Conservation (phyloP, 352 stramenopile genomes). For the Globisporangium radiosum region DNA sequence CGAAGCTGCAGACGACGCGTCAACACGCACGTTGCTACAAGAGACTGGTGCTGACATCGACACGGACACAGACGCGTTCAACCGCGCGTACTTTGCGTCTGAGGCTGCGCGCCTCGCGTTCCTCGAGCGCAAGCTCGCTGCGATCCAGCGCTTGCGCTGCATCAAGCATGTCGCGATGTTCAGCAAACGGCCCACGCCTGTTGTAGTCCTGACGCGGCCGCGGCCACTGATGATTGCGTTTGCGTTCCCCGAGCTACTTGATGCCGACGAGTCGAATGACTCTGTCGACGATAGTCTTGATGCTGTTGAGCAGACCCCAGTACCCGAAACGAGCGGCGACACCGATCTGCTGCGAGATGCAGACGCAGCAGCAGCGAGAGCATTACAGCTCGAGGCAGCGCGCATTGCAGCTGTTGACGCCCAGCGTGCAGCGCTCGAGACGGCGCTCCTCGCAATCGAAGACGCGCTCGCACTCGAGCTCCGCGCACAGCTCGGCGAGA, state of each 20-base stretch:
- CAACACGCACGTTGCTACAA: slow-evolving; percentile 29
- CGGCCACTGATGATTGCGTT: slow-evolving; percentile 25
- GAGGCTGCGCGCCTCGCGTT: slow-evolving; percentile 32
- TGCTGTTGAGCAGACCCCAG: neutral
- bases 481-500: slow-evolving; percentile 14
- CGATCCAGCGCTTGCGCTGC: slow-evolving; percentile 31
- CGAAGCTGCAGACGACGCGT: slow-evolving; percentile 31
- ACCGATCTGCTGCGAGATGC: neutral
- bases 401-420: neutral
- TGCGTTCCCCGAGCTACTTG: slow-evolving; percentile 12
- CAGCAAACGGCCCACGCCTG: slow-evolving; percentile 34
- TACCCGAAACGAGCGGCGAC: neutral
- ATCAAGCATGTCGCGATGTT: slow-evolving; percentile 33
- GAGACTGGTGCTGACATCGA: slow-evolving; percentile 11
- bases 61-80: slow-evolving; percentile 17
- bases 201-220: slow-evolving; percentile 38
- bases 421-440: slow-evolving; percentile 18
- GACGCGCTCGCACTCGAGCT: slow-evolving; percentile 29
- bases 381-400: neutral
- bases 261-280: slow-evolving; percentile 1
- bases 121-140: slow-evolving; percentile 44
- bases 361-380: neutral
- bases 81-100: slow-evolving; percentile 41
- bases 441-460: slow-evolving; percentile 23
- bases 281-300: neutral